phyloP scores from a whole-genome alignment of 148 eudicot species.

The Dysphania ambrosioides region DNA sequence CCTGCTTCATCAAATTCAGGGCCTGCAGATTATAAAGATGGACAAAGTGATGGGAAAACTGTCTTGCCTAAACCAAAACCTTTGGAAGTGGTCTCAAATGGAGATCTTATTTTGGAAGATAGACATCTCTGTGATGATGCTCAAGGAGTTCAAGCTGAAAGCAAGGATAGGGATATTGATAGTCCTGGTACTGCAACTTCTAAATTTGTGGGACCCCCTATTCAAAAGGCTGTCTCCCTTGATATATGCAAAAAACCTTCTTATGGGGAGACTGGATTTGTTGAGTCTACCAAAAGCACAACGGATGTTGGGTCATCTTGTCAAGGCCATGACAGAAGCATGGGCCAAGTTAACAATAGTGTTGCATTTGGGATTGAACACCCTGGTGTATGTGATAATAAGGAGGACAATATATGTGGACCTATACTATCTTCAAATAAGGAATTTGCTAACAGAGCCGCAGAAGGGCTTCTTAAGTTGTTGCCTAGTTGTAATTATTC shows the following conservation, averaged over 20 bases:
- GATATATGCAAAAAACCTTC: constrained; percentile 10
- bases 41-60: constrained; percentile 33
- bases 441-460: constrained; percentile 49
- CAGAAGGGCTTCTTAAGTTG: constrained; percentile 47
- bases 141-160: constrained; percentile 30
- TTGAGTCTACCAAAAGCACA: constrained; percentile 18
- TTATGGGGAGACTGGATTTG: constrained; percentile 10
- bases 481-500: constrained; percentile 36
- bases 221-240: constrained; percentile 18
- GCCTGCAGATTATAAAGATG: constrained; percentile 29
- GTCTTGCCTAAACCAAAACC: constrained; percentile 37
- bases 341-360: constrained; percentile 9
- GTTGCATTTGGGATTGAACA: neutral
- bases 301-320: constrained; percentile 23
- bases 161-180: constrained; percentile 45
- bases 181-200: constrained; percentile 78
- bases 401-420: constrained; percentile 31
- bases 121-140: constrained; percentile 23
- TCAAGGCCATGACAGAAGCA: constrained; percentile 26
- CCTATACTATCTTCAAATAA: constrained; percentile 53
- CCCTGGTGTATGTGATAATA: constrained; percentile 12
- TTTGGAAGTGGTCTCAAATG: constrained; percentile 40
- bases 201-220: constrained; percentile 43
- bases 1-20: constrained; percentile 41
- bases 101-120: constrained; percentile 34